Base-by-base conservation (phyloP, 192 early-diverging fungal genomes). In the Linnemannia zychae region DNA sequence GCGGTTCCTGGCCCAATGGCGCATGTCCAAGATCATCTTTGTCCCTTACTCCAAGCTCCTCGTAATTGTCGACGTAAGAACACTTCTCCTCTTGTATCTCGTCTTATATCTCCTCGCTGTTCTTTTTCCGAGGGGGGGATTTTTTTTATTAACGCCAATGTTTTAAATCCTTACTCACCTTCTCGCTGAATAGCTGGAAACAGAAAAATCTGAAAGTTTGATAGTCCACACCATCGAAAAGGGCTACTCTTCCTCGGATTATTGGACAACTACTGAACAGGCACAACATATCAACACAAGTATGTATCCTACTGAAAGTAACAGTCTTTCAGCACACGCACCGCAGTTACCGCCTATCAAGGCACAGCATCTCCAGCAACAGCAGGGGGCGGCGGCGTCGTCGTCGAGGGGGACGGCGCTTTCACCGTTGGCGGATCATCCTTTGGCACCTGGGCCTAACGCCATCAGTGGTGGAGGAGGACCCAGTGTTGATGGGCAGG, bases 1-100 rank as follows among this genome's bases (percentile, higher is more conserved):
- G 44, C 71, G 72, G 5, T 72, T 84, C 31, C 57, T 84, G 31
- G 82, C 76, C 3, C 82, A 84, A 44, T 84, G 82, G 82, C 71
- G 82, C 36, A 84, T 84, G 82, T 78, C 76, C 22, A 74, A 73
- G 48, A 71, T 84, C 31, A 67, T 84, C 5, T 84, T 84, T 67
- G 76, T 84, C 5, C 82, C 82, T 1, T 66, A 78, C 52, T 78
- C 76, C 72, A 84, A 75, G 48, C 72, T 84, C 6, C 44, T 84
- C 18, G 76, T 84, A 48, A 78, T 84, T 28, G 37, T 84, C 47
- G 82, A 84, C 50, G 81, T 82, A 76, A 77, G 75, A 37, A 9
- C 40, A 44, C 40, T 63, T 38, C 12, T 16, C 7, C 6, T 28
- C 20, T 20, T 7, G 22, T 46, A 0, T 20, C 31, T 22, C n/a